A percentile compares a stretch with the other conserved stretches of the same genome.
Conservation (phyloP, 306 rosid genomes). For the Vigna radiata region DNA sequence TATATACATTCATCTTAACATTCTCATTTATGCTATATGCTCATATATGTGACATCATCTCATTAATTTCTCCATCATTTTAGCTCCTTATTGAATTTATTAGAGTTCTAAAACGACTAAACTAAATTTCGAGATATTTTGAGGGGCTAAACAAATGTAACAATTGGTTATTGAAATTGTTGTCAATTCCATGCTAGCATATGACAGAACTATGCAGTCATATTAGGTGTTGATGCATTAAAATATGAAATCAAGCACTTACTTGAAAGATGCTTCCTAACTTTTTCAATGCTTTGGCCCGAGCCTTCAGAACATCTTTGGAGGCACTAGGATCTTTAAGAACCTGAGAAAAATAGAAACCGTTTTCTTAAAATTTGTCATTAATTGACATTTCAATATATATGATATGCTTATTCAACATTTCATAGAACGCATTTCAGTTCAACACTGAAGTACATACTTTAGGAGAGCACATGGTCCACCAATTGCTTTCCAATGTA, state of each 20-base stretch:
- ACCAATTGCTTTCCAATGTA: background rate
- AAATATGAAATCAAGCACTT: conserved; percentile 45
- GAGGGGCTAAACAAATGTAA: background rate
- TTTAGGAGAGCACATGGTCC: background rate
- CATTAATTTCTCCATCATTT: background rate
- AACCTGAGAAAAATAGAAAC: conserved; percentile 61
- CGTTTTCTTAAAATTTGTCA: conserved; percentile 25
- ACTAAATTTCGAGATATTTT: background rate
- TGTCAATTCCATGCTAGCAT: background rate
- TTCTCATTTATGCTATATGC: background rate
- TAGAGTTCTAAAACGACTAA: background rate
- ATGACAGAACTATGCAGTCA: background rate
- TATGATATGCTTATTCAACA: conserved; percentile 8
- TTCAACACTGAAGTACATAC: background rate
- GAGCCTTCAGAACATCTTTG: conserved; percentile 68
- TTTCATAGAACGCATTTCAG: conserved; percentile 4
- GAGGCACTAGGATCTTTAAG: conserved; percentile 76
- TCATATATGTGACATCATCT: background rate
- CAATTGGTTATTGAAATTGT: conserved; percentile 15
- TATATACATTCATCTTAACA: background rate
- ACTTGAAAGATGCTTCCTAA: conserved; percentile 91
- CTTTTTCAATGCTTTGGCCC: conserved; percentile 77
- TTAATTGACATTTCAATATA: conserved; percentile 6
- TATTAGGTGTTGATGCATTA: conserved; percentile 8
- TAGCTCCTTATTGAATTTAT: background rate